These are phyloP conservation scores for Trametes elegans DNA, from an alignment of 768 basidiomycete species.

Conservation along the genomic window DNA sequence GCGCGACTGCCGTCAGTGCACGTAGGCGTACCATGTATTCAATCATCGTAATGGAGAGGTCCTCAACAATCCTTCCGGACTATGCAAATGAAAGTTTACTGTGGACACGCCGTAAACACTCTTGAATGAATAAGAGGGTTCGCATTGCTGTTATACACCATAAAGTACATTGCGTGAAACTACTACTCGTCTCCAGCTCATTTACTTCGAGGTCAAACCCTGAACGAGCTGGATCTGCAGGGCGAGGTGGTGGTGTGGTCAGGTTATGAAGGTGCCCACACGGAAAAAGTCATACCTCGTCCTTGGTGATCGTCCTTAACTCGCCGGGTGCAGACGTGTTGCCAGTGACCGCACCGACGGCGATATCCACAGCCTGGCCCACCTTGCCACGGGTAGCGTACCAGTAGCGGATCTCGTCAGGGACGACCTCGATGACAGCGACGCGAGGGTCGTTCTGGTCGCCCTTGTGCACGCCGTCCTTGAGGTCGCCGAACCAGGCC, in stretches of 20 bases:
- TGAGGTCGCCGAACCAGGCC: constrained; percentile 86
- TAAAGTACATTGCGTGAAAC: not conserved
- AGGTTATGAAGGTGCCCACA: too few species aligned
- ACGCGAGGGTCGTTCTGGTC: constrained; percentile 77
- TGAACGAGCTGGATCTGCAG: constrained; percentile 23
- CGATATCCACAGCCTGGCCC: constrained; percentile 58
- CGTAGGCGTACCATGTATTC: too few species aligned
- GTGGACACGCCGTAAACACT: too few species aligned
- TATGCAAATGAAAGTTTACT: too few species aligned
- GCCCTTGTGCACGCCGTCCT: constrained; percentile 84
- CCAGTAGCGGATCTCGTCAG: constrained; percentile 83
- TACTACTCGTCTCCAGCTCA: not conserved
- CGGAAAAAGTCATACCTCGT: constrained; percentile 52
- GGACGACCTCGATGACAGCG: constrained; percentile 73
- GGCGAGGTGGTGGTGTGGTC: too few species aligned
- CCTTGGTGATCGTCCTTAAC: constrained; percentile 65
- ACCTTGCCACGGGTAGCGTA: constrained; percentile 58
- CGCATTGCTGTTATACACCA: not conserved
- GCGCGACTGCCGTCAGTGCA: too few species aligned
- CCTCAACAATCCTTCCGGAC: too few species aligned
- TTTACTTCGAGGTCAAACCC: constrained; percentile 21
- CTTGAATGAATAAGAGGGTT: too few species aligned
- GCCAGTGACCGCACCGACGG: constrained; percentile 58
- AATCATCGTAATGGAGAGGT: too few species aligned
- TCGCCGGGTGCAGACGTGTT: constrained; percentile 70